A percentile compares a stretch with the other conserved stretches of the same genome.
phyloP scores from a whole-genome alignment of 1,284 basidiomycete genomes.

The Puccinia triticina region DNA sequence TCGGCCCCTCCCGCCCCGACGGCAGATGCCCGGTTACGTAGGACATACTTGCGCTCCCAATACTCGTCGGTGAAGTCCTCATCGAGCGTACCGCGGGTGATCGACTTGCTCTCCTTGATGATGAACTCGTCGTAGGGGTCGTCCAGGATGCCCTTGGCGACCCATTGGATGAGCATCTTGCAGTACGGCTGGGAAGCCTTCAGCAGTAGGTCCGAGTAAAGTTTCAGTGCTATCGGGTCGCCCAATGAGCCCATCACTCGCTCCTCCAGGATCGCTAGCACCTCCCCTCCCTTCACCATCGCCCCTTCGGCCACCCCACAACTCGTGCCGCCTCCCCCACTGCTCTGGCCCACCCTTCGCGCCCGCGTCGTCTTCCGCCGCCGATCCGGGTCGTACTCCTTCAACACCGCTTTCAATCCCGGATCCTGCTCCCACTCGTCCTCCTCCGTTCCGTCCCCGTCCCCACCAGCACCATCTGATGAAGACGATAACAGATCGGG shows the following conservation, averaged over 20 bases:
- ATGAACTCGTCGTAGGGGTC: slow-evolving; percentile 91
- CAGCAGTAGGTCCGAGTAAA: slow-evolving; percentile 75
- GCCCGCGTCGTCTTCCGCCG: background rate
- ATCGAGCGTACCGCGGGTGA: slow-evolving; percentile 81
- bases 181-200: slow-evolving; percentile 84
- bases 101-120: slow-evolving; percentile 87
- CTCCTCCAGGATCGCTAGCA: slow-evolving; percentile 38
- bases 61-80: slow-evolving; percentile 95
- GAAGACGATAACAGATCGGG: slow-evolving; percentile 64
- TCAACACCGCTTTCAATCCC: slow-evolving; percentile 34
- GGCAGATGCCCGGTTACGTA: slow-evolving; percentile 61
- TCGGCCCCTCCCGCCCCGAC: slow-evolving; percentile 55
- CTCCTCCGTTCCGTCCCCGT: slow-evolving; percentile 19
- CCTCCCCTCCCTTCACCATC: slow-evolving; percentile 46
- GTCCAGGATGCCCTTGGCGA: slow-evolving; percentile 72
- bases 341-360: background rate
- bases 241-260: slow-evolving; percentile 53
- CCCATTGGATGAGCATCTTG: slow-evolving; percentile 80
- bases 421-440: slow-evolving; percentile 43
- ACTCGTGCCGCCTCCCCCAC: slow-evolving; percentile 20
- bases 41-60: slow-evolving; percentile 90
- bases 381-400: slow-evolving; percentile 25
- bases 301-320: slow-evolving; percentile 25
- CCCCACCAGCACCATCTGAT: slow-evolving; percentile 63
- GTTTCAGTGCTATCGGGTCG: slow-evolving; percentile 78